Percentiles rank a stretch among this genome's conserved stretches.
Conservation (phyloP, 768 basidiomycete genomes). For the Rhizopogon vinicolor region DNA sequence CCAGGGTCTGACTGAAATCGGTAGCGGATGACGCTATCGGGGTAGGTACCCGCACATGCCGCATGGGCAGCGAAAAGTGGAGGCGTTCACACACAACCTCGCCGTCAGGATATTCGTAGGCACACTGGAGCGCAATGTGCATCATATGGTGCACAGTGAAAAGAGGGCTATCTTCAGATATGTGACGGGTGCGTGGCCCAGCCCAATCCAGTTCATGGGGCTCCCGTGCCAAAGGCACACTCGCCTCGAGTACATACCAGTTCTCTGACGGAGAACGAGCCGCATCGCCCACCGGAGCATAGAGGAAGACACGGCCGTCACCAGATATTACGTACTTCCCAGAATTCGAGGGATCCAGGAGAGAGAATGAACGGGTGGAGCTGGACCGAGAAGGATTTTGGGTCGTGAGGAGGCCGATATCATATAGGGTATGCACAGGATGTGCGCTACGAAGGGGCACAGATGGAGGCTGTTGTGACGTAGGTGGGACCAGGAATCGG, state of each 20-base stretch:
- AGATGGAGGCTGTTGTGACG: conserved; percentile 58
- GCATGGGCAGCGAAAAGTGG: conserved; percentile 43
- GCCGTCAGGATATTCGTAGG: conserved; percentile 45
- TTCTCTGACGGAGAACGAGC: conserved; percentile 6
- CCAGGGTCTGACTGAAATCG: conserved; percentile 3
- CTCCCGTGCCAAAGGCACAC: conserved; percentile 14
- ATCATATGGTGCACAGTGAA: conserved; percentile 52
- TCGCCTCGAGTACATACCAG: conserved; percentile 24
- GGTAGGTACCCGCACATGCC: conserved; percentile 42
- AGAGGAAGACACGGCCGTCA: conserved; percentile 45
- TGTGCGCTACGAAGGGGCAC: conserved; percentile 53
- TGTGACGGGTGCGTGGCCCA: conserved; percentile 28
- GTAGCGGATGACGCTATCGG: not conserved
- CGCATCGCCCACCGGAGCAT: conserved; percentile 20
- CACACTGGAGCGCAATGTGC: conserved; percentile 47
- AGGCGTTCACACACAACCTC: conserved; percentile 20
- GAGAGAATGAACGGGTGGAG: conserved; percentile 35
- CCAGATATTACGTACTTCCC: conserved; percentile 46
- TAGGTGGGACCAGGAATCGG: conserved; percentile 53
- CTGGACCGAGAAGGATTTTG: conserved; percentile 11
- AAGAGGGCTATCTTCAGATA: conserved; percentile 50
- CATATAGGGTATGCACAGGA: conserved; percentile 40
- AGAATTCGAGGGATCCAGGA: conserved; percentile 44
- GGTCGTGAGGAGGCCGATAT: conserved; percentile 35
- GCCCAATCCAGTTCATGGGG: conserved; percentile 23